Conservation (phyloP, 345 rosid genomes). For the Durio zibethinus region DNA sequence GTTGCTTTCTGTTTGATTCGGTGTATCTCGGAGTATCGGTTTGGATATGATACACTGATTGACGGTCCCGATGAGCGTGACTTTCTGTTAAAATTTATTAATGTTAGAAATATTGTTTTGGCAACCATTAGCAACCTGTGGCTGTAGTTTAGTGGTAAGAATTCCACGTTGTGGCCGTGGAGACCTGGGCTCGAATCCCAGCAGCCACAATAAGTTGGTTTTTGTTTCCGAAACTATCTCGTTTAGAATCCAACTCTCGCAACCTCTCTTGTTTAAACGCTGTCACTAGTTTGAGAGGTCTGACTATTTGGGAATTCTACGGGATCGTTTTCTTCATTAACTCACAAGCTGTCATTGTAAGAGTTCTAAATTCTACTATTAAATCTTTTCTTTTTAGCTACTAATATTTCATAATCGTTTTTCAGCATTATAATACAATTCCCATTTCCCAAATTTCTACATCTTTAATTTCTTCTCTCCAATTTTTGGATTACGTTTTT, state of each 20-base stretch:
- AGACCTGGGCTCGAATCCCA: constrained; percentile 97
- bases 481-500: not conserved
- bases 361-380: not conserved
- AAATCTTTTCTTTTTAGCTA: not conserved
- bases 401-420: not conserved
- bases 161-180: constrained; percentile 92
- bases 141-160: constrained; percentile 92
- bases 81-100: too few species aligned
- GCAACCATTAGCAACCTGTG: too few species aligned
- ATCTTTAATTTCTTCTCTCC: not conserved
- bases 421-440: not conserved
- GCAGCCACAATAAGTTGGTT: too few species aligned
- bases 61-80: too few species aligned
- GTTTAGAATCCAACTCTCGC: not conserved
- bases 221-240: not conserved
- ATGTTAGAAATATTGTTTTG: too few species aligned
- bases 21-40: not conserved
- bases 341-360: constrained; percentile 2
- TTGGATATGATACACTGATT: not conserved
- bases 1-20: too few species aligned
- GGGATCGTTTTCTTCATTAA: not conserved
- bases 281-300: too few species aligned
- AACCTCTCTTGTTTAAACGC: not conserved
- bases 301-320: not conserved
- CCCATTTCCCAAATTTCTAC: not conserved